Base-by-base conservation (phyloP, 257 asterid genomes). In the Thymus quinquecostatus region DNA sequence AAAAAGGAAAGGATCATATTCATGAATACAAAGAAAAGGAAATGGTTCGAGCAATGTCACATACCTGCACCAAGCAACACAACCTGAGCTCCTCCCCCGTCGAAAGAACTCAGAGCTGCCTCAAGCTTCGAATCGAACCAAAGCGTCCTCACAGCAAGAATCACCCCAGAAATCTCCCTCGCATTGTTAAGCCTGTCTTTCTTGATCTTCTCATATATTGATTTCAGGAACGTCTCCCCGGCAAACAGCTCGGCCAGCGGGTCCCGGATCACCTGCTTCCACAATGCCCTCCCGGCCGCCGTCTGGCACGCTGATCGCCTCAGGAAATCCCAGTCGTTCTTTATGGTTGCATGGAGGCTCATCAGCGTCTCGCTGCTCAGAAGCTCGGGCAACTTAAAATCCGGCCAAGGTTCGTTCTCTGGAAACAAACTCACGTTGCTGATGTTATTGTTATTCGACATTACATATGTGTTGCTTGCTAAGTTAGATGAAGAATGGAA, bases 11-110 rank as follows among this genome's bases (percentile, higher is more conserved):
- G 13, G 34, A 64, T 40, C 14, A 29, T 10, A 2, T n/a, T n/a
- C 11, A 1, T 10, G 6, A 38, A 38, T 33, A 13, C 2, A n/a
- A n/a, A 49, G 21, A 28, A 6, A 28, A 57, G 2, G 14, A 10
- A 62, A 76, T 44, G 62, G 55, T 11, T 12, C 5, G 41, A 73
- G 68, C 30, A 47, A 5, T 28, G 44, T 13, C 64, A 76, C 83
- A 29, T 77, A 93, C 97, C 98, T 87, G 98, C 98, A 66, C 98
- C 98, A 10, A 94, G 95, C 65, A 94, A 92, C 49, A 94, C 97
- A 59, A 94, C 92, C 69, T 94, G 98, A n/a, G 96, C 81, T 68
- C 82, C 86, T 70, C 88, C 95, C 43, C 84, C 87, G 56, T 68
- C 88, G 38, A 78, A 83, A 3, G 90, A 86, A 62, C 77, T 78